phyloP scores from a whole-genome alignment of 257 asterid genomes.

The Forsythia viridissima region DNA sequence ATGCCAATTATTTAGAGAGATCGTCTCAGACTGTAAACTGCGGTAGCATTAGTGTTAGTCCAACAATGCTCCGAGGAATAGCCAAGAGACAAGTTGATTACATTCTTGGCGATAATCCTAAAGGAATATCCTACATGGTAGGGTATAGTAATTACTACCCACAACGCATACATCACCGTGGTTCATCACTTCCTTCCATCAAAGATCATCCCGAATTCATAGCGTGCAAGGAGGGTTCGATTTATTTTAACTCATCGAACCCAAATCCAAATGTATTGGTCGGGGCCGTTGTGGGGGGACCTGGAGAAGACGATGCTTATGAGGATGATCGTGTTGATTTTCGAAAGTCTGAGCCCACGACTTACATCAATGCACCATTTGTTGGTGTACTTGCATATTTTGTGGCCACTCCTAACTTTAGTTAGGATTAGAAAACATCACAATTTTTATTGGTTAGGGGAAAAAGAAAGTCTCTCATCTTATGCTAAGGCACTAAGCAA shows the following conservation, averaged over 20 bases:
- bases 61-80: constrained; percentile 52
- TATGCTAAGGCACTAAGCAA: constrained; percentile 39
- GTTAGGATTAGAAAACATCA: constrained; percentile 29
- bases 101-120: constrained; percentile 88
- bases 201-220: constrained; percentile 68
- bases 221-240: constrained; percentile 67
- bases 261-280: constrained; percentile 83
- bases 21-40: constrained; percentile 64
- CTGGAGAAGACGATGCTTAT: constrained; percentile 71
- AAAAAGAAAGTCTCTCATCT: constrained; percentile 65
- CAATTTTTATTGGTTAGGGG: not conserved
- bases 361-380: constrained; percentile 92
- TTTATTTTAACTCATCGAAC: constrained; percentile 68
- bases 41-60: constrained; percentile 50
- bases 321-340: constrained; percentile 66
- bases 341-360: constrained; percentile 79
- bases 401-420: constrained; percentile 55
- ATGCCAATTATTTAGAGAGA: constrained; percentile 71
- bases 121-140: constrained; percentile 91
- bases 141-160: constrained; percentile 77
- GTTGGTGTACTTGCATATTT: constrained; percentile 86
- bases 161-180: constrained; percentile 79
- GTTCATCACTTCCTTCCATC: constrained; percentile 71
- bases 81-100: constrained; percentile 80
- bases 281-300: constrained; percentile 94